Evolutionary conservation across 495 filamentous ascomycete species (phyloP).

Genomic region (Patellaria atrata): DNA sequence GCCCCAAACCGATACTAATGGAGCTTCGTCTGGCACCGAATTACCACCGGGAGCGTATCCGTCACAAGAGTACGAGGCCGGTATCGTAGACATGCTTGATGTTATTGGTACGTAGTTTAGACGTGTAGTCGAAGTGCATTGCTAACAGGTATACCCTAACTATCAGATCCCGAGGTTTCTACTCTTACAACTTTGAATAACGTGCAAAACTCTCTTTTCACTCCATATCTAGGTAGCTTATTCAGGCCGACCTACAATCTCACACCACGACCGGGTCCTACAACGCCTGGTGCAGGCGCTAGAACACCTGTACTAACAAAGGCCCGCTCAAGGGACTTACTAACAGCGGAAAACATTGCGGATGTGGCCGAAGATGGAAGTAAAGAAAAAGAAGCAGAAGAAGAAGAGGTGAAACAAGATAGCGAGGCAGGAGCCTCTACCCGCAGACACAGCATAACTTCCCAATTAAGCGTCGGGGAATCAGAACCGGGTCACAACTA

Average conservation of each 20-base stretch:
- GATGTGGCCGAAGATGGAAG: too few species aligned
- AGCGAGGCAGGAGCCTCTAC: slow-evolving; percentile 3
- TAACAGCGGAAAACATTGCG: too few species aligned
- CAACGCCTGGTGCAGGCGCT: slow-evolving; percentile 4
- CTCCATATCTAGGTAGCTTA: slow-evolving; percentile 40
- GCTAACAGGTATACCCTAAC: not conserved
- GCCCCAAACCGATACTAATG: too few species aligned
- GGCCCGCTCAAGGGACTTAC: too few species aligned
- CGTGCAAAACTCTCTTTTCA: slow-evolving; percentile 64
- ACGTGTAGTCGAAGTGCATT: not conserved
- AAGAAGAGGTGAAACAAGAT: not conserved
- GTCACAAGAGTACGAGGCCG: slow-evolving; percentile 36
- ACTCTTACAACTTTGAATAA: slow-evolving; percentile 63
- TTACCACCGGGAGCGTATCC: not conserved
- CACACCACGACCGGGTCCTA: slow-evolving; percentile 30
- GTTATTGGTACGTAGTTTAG: slow-evolving; percentile 56
- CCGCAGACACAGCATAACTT: slow-evolving; percentile 25
- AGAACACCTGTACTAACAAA: too few species aligned
- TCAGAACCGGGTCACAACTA: slow-evolving; percentile 30
- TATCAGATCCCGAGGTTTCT: slow-evolving; percentile 56
- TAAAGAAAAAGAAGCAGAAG: too few species aligned
- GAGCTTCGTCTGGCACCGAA: slow-evolving; percentile 4
- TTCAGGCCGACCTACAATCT: slow-evolving; percentile 62
- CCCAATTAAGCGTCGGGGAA: slow-evolving; percentile 26
- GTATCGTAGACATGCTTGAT: slow-evolving; percentile 57